phyloP scores from a whole-genome alignment of 2,329 filamentous ascomycete species.

The Sarocladiaceae sp. region DNA sequence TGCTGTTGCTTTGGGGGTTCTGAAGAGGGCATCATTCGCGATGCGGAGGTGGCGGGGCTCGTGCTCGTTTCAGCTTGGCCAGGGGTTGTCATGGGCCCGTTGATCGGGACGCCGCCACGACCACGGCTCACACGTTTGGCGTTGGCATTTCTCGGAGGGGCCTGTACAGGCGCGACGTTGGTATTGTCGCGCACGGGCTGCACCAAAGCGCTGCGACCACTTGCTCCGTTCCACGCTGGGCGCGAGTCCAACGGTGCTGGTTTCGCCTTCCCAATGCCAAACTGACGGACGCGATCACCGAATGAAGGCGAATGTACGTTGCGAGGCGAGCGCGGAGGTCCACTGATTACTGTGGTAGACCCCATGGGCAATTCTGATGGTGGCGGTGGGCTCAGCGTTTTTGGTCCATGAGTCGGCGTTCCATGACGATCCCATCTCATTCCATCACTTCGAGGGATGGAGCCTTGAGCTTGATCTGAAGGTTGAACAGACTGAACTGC shows the following conservation, averaged over 20 bases:
- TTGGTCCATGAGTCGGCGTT: background rate
- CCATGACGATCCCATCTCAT: conserved; percentile 6
- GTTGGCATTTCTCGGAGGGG: conserved; percentile 40
- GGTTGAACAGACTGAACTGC: background rate
- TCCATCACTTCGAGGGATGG: conserved; percentile 2
- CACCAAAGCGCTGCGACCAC: conserved; percentile 59
- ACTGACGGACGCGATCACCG: conserved; percentile 27
- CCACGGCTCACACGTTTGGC: background rate
- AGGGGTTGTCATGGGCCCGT: background rate
- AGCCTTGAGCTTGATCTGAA: background rate
- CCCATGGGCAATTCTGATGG: conserved; percentile 10
- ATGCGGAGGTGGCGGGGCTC: background rate
- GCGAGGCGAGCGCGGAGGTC: conserved; percentile 15
- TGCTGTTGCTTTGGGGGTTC: conserved; percentile 28
- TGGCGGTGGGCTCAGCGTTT: background rate
- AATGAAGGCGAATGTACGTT: conserved; percentile 23
- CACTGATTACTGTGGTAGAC: conserved; percentile 20
- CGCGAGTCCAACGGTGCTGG: conserved; percentile 34
- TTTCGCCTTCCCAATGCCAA: conserved; percentile 25
- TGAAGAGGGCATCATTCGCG: background rate
- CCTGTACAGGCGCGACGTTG: conserved; percentile 47
- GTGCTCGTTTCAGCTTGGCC: conserved; percentile 6
- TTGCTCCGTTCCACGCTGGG: conserved; percentile 67
- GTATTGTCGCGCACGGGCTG: conserved; percentile 57
- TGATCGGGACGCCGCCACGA: background rate